Evolutionary conservation across 1,139 yeast species (phyloP).

Genomic region (Geotrichum phurueaensis): DNA sequence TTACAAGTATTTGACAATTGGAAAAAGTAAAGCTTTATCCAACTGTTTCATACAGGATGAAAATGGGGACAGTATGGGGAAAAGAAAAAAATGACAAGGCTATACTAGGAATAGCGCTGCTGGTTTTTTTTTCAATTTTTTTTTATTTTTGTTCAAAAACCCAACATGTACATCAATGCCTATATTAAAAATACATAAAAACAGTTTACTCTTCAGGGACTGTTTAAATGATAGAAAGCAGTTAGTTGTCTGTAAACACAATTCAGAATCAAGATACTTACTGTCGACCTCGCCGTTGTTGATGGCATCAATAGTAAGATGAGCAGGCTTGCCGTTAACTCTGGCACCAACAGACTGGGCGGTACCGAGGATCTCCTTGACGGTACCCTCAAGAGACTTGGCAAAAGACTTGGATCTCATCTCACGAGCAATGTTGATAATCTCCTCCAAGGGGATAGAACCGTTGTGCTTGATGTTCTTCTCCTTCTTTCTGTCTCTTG

Average conservation of each 20-base stretch:
- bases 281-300: conserved; percentile 94
- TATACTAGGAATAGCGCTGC: neutral
- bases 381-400: conserved; percentile 92
- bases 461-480: conserved; percentile 99
- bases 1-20: neutral
- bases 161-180: conserved; percentile 21
- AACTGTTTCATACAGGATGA: neutral
- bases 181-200: conserved; percentile 20
- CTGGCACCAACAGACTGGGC: conserved; percentile 98
- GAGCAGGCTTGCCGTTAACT: conserved; percentile 99
- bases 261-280: conserved; percentile 18
- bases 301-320: conserved; percentile 95
- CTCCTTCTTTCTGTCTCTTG: conserved; percentile 99
- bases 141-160: conserved; percentile 9
- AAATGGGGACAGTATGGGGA: neutral
- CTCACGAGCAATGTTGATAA: conserved; percentile 94
- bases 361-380: conserved; percentile 99
- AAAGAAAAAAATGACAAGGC: neutral
- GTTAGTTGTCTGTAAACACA: conserved; percentile 15
- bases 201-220: conserved; percentile 20
- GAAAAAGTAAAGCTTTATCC: neutral
- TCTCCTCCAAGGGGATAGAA: conserved; percentile 95
- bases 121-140: conserved; percentile 7
- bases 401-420: conserved; percentile 98
- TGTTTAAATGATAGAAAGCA: conserved; percentile 1